Evolutionary conservation across 2,329 filamentous ascomycete genomes (phyloP), one percentile per base, ranked within the genome.

Genomic region (Moelleriella libera): DNA sequence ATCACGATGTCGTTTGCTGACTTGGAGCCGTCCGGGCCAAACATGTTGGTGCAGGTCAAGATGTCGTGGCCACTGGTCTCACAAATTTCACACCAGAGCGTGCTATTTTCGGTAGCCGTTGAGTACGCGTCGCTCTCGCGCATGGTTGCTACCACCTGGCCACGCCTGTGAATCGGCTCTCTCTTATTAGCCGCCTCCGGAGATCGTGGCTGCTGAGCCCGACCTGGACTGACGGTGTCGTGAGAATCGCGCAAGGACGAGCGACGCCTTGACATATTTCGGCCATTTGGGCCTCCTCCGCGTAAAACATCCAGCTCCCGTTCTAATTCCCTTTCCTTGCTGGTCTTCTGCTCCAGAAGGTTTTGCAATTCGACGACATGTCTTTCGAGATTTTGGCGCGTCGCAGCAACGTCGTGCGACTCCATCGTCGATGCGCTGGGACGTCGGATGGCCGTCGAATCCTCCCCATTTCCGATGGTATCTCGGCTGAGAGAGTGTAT

Each of bases 61-160:
- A 97, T 95, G 58, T 97, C 90, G 60, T 97, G 90, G 12, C 90
- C 89, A 44, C 79, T 76, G 34, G 85, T 86, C 68, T 96, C 89
- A 67, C 90, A 97, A 52, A 97, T 92, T 67, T 97, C 92, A 65
- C 90, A 97, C 85, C 86, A 94, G 52, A 89, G 74, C 12, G 74
- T 78, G 61, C 80, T 85, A 56, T 74, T 81, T 60, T 88, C 85
- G 40, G 83, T 86, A 28, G 78, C 75, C 30, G 76, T 79, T 39
- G 83, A 85, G 63, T 83, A 75, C 11, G 74, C 71, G 55, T 85
- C 83, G 58, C 77, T 85, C 63, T 85, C 83, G 41, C 72, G 74
- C 80, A 84, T 85, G 5, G 80, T 78, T 50, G 83, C 80, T 10
- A 86, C 67, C 3, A 75, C 79, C 47, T 69, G 66, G 49, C 64